Evolutionary conservation across 306 rosid genomes (phyloP), one percentile per base, ranked within the genome.

Genomic region (Cicer judaicum): DNA sequence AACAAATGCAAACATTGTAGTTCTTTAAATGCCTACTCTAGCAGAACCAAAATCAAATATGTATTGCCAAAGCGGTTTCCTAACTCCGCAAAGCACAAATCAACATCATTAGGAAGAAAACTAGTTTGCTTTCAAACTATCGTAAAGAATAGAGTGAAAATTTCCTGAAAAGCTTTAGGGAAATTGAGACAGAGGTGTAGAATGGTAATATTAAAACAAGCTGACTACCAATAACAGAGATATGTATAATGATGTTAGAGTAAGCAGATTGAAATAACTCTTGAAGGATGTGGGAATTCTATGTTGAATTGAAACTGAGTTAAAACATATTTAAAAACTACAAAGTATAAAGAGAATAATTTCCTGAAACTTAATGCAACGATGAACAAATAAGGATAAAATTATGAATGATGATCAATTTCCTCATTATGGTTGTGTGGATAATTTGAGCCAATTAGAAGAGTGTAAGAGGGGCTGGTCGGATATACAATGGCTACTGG

Each of bases 331-430:
- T 38, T 40, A 10, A 34, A 29, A 29, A 29, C 36, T 29, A 29
- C 4, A 65, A 39, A 61, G 46, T 61, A 52, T 24, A 34, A 3
- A 19, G 60, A 10, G 39, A 43, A 19, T 21, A 34, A n/a, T 77
- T 74, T 41, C 24, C 43, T 64, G 29, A 72, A 47, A 52, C 61
- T 63, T 54, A 38, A 74, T 10, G 62, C 64, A 76, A 36, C 14
- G 70, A 81, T 47, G 61, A 53, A 70, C 54, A 81, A 38, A 36
- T 9, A 9, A 61, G 68, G 49, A 81, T 70, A 69, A 75, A 42
- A 13, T 4, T n/a, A 52, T 18, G 47, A 42, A 63, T 18, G 73
- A 76, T 42, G 38, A 60, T 68, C 40, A 53, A 67, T 11, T 55
- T 59, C 53, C 13, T 21, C 43, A n/a, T 18, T 64, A 54, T 41